Conservation (phyloP, 306 rosid species). For the Potentilla sterilis region DNA sequence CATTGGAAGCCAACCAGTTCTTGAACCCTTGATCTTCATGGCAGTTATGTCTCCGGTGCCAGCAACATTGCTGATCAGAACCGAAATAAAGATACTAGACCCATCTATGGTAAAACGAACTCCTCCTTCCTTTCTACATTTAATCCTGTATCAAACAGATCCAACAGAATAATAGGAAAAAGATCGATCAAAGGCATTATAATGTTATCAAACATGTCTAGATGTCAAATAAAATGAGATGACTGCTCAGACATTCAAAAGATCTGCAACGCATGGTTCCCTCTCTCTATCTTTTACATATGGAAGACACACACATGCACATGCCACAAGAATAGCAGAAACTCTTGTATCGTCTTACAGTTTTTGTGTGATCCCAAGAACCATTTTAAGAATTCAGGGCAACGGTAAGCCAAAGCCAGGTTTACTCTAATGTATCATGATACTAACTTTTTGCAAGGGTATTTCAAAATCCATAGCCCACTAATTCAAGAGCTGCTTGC, state of each 20-base stretch:
- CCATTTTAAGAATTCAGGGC: not conserved
- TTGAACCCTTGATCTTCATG: slow-evolving; percentile 81
- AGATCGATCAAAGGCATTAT: not conserved
- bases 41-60: slow-evolving; percentile 75
- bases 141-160: slow-evolving; percentile 54
- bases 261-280: not conserved
- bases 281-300: no score
- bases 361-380: not conserved
- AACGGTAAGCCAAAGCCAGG: not conserved
- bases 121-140: slow-evolving; percentile 92
- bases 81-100: slow-evolving; percentile 73
- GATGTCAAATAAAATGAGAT: not conserved
- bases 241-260: not conserved
- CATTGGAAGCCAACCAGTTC: slow-evolving; percentile 97
- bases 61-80: slow-evolving; percentile 81
- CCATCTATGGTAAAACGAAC: slow-evolving; percentile 65
- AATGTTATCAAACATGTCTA: not conserved
- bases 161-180: not conserved
- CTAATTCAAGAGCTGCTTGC: no score
- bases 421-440: not conserved
- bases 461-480: no score
- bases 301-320: not conserved
- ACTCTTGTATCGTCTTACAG: not conserved
- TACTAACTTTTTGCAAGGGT: not conserved
- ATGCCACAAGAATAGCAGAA: not conserved